phyloP scores from a whole-genome alignment of 2,329 filamentous ascomycete species.

The Pezicula rhizophila region DNA sequence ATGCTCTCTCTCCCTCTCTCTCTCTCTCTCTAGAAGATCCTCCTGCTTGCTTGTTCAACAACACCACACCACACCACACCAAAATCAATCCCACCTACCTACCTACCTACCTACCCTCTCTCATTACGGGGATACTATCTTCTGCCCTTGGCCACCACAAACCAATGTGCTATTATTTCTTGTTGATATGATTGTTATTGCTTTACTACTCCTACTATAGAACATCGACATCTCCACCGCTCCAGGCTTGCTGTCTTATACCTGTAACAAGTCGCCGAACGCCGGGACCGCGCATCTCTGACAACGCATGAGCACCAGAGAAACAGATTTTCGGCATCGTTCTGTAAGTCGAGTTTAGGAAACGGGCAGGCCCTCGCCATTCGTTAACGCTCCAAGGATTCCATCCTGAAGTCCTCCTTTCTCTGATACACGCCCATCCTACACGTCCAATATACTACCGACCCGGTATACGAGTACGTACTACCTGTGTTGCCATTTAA shows the following conservation, averaged over 20 bases:
- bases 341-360: slow-evolving; percentile 15
- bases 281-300: slow-evolving; percentile 3
- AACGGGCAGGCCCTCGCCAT: slow-evolving; percentile 14
- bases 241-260: background rate
- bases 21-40: too few relatives aligned
- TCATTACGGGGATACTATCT: too few relatives aligned
- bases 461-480: slow-evolving; percentile 3
- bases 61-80: too few relatives aligned
- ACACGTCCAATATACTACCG: background rate
- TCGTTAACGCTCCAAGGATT: background rate
- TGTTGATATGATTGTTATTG: too few relatives aligned
- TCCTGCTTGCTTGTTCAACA: too few relatives aligned
- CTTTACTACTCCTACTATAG: too few relatives aligned
- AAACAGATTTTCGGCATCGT: slow-evolving; percentile 15
- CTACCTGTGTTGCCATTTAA: slow-evolving; percentile 8
- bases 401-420: slow-evolving; percentile 1
- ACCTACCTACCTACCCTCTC: too few relatives aligned
- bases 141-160: too few relatives aligned
- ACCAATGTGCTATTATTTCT: too few relatives aligned
- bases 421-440: background rate
- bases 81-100: too few relatives aligned
- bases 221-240: too few relatives aligned
- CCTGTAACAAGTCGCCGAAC: slow-evolving; percentile 2
- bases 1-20: too few relatives aligned
- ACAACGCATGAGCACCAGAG: slow-evolving; percentile 7